Base-by-base conservation (phyloP, 371 early-diverging fungal species). In the Mucor irregularis region DNA sequence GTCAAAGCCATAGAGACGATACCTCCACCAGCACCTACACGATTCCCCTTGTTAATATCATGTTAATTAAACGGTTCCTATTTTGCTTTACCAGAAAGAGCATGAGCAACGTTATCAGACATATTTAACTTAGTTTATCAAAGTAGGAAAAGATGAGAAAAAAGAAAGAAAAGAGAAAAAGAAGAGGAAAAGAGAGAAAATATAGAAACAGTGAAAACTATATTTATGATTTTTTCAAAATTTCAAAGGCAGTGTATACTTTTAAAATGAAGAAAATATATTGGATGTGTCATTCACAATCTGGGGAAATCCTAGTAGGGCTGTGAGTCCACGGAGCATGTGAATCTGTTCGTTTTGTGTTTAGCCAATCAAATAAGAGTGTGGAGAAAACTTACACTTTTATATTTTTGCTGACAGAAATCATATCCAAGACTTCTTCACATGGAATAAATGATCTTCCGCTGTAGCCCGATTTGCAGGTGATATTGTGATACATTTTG, bases 81-180 rank as follows among this genome's bases (percentile, higher is more conserved):
- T n/a, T n/a, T n/a, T n/a, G n/a, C n/a, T n/a, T 49, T 80, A 87
- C 90, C 90, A 57, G 92, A 86, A 34, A 95, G 80, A 52, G 95
- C 95, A 78, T 95, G 94, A 66, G 91, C 93, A 55, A 93, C 89
- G 83, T 91, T 91, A 78, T 95, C 94, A 62, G 93, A 92, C 94
- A 94, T 94, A 58, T 24, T 72, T 59, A 19, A 21, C 13, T 34
- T 39, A 28, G 26, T 9, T 17, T 38, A 59, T 47, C 34, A 53
- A 29, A 49, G 42, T 53, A 52, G 28, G 35, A 56, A 21, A 46
- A 44, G 29, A 55, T 37, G 48, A 26, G 33, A 31, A 58, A 56
- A 42, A 26, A 58, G 49, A 61, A 51, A 40, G 35, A 58, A 40
- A 56, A 42, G 42, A 50, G 29, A 48, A 60, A 47, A 43, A 39